Evolutionary conservation across 192 early-diverging fungal species (phyloP), one percentile per base, ranked within the genome.

Genomic region (Coemansia sp.): DNA sequence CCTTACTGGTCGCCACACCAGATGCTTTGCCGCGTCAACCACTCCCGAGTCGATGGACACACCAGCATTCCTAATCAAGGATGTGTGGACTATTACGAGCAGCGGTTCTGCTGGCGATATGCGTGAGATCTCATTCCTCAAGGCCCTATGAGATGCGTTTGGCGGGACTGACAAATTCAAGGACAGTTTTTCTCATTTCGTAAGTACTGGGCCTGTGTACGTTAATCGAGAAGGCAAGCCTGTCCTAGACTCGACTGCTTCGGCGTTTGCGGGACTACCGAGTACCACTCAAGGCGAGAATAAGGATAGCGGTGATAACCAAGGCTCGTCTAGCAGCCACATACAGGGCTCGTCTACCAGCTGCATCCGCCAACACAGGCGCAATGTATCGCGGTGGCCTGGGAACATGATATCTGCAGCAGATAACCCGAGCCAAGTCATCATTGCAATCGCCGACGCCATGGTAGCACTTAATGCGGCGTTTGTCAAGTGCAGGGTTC

Each of bases 11-110:
- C 16, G 58, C 26, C 58, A 61, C 46, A 50, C 53, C 9, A 52
- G 62, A 55, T 62, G 33, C 44, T 68, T 23, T 37, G n/a, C 61
- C 7, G 67, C 23, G 2, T 42, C 46, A 72, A 75, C 39, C 44
- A 72, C 14, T 52, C 38, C 4, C 38, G 35, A 5, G 7, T 14
- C 1, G 17, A n/a, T 11, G 33, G 8, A 3, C 10, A 10, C 23
- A 28, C 30, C 46, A 59, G 73, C 3, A 32, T 16, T 7, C 47
- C 68, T 16, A 69, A 74, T 66, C 44, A 72, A 72, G 39, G 69
- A 71, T 9, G 26, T 44, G 0, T 71, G 69, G 69, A 4, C 39
- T 68, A 79, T 32, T 74, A 64, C 62, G 64, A 70, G 32, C 59
- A 42, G 44, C 19, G 74, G 3, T 21, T 74, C 11, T 71, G 67